Conservation (phyloP, 441 rosid genomes). For the Erodium texanum region DNA sequence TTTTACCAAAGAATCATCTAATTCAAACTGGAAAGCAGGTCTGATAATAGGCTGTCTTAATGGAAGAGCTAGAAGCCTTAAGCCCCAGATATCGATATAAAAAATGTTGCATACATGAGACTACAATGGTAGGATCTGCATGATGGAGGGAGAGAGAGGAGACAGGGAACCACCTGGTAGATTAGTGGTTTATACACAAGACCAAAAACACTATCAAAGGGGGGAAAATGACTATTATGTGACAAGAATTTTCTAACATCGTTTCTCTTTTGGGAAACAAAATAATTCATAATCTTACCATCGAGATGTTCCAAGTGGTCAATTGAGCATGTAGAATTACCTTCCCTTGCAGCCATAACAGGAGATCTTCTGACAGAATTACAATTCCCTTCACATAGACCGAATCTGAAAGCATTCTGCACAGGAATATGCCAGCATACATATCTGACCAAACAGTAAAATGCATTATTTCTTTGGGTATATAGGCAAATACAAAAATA, state of each 20-base stretch:
- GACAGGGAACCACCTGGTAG: not conserved
- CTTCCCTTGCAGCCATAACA: not conserved
- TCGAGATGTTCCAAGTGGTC: not conserved
- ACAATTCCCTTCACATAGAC: not conserved
- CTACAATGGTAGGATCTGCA: not conserved
- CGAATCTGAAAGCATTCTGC: conserved; percentile 6
- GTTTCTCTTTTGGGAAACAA: not conserved
- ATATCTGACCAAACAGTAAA: not conserved
- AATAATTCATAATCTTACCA: not conserved
- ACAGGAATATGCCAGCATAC: not conserved
- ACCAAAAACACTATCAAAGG: not conserved
- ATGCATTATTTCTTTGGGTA: not conserved
- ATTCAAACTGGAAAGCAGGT: not conserved
- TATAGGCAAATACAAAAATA: not conserved
- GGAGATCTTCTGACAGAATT: not conserved
- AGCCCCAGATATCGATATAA: not conserved
- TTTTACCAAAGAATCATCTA: not conserved
- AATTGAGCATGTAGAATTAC: not conserved
- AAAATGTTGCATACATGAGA: not conserved
- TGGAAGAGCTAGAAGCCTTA: not conserved
- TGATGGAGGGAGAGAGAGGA: not conserved
- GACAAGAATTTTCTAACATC: not conserved
- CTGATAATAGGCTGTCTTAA: not conserved
- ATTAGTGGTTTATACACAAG: not conserved
- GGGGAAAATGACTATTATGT: not conserved